Percentiles rank a stretch among this genome's conserved stretches.
These are phyloP conservation scores for Sclerotinia borealis DNA, from an alignment of 2,329 filamentous ascomycete species.

Conservation along the genomic window DNA sequence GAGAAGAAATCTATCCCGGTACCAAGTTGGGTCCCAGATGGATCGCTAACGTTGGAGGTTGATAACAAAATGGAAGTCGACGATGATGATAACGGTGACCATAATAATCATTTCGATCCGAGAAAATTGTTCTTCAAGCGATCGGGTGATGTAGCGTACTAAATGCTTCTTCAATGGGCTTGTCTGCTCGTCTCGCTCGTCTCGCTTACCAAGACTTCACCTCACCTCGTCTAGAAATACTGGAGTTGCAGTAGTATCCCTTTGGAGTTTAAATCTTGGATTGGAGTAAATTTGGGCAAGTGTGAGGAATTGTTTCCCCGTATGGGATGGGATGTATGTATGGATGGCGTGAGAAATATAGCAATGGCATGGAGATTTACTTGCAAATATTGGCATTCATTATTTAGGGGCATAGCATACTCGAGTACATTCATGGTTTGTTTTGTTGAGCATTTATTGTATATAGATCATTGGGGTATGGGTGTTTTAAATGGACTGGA, in stretches of 20 bases:
- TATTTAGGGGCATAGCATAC: not conserved
- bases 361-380: not conserved
- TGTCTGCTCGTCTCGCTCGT: too few species aligned
- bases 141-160: slow-evolving; percentile 22
- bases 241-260: not conserved
- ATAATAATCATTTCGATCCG: slow-evolving; percentile 11
- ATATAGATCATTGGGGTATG: not conserved
- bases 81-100: slow-evolving; percentile 23
- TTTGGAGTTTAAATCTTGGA: not conserved
- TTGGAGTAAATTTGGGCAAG: not conserved
- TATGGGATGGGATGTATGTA: not conserved
- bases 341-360: not conserved
- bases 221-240: not conserved
- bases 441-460: too few species aligned
- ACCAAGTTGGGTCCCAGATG: not conserved
- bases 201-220: not conserved
- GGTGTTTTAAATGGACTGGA: not conserved
- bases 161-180: not conserved
- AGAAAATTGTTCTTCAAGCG: slow-evolving; percentile 27
- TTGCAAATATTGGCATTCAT: not conserved
- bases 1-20: not conserved
- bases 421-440: not conserved
- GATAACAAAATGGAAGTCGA: slow-evolving; percentile 25
- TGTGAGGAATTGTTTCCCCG: not conserved
- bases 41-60: slow-evolving; percentile 14